Evolutionary conservation across 2,329 filamentous ascomycete genomes (phyloP).

Genomic region (Rugonectria rugulosa): DNA sequence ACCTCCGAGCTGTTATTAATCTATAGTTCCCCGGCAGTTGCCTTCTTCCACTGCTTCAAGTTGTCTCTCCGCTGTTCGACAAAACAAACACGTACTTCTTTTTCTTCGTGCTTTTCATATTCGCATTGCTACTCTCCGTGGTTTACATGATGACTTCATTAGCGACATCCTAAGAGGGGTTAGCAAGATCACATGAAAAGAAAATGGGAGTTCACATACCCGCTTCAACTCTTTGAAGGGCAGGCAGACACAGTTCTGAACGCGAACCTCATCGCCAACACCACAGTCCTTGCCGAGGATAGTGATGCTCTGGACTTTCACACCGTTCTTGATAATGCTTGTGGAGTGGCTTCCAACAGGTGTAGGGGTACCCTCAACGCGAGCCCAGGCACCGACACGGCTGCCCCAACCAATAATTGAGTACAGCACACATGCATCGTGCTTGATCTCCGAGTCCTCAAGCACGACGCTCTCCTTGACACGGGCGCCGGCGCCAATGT

Average conservation of each 20-base stretch:
- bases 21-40: conserved; percentile 16
- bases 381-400: conserved; percentile 95
- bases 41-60: too few species aligned
- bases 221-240: conserved; percentile 98
- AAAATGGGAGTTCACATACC: conserved; percentile 61
- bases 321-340: conserved; percentile 94
- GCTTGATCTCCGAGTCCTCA: conserved; percentile 94
- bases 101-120: conserved; percentile 8
- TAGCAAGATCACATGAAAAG: conserved; percentile 26
- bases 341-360: conserved; percentile 88
- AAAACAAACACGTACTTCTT: conserved; percentile 19
- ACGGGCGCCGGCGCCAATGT: conserved; percentile 85
- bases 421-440: conserved; percentile 94
- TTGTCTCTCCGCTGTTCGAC: too few species aligned
- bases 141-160: conserved; percentile 93
- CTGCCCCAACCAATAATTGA: conserved; percentile 97
- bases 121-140: not conserved
- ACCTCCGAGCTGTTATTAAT: conserved; percentile 23
- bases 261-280: conserved; percentile 91
- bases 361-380: conserved; percentile 93
- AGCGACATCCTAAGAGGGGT: conserved; percentile 72
- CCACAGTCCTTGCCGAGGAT: conserved; percentile 96
- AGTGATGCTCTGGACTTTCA: conserved; percentile 98
- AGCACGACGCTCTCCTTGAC: conserved; percentile 97
- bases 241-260: conserved; percentile 97